phyloP scores from a whole-genome alignment of 495 filamentous ascomycete species.

The Parmelia sp. region DNA sequence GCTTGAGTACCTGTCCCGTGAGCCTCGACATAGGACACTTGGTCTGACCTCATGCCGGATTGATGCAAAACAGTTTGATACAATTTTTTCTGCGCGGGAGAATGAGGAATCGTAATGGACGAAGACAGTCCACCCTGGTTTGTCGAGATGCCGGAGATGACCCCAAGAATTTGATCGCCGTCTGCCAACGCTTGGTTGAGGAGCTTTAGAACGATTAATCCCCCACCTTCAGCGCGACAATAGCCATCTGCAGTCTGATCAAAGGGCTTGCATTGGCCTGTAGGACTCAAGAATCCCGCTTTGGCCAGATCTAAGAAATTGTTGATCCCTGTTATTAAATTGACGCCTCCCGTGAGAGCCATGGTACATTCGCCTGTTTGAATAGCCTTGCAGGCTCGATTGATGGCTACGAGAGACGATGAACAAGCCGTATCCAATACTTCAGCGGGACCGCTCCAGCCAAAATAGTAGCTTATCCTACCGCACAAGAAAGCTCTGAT shows the following conservation, averaged over 20 bases:
- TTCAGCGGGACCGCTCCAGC: constrained; percentile 36
- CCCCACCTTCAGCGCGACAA: constrained; percentile 35
- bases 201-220: constrained; percentile 45
- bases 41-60: constrained; percentile 20
- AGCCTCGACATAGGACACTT: constrained; percentile 29
- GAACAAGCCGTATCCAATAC: constrained; percentile 38
- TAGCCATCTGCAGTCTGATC: constrained; percentile 35
- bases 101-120: constrained; percentile 33
- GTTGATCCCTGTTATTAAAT: constrained; percentile 30
- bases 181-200: constrained; percentile 54
- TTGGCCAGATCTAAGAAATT: constrained; percentile 33
- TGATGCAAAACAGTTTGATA: constrained; percentile 20
- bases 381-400: constrained; percentile 30
- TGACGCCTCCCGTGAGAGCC: constrained; percentile 36
- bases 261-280: constrained; percentile 61
- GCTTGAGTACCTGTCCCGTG: constrained; percentile 36
- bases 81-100: constrained; percentile 29
- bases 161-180: constrained; percentile 55
- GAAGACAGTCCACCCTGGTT: constrained; percentile 40
- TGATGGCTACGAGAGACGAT: constrained; percentile 29
- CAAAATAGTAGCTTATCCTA: constrained; percentile 37
- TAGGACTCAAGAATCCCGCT: constrained; percentile 38
- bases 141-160: constrained; percentile 51
- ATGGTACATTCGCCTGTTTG: constrained; percentile 32
- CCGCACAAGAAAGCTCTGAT: constrained; percentile 28